Evolutionary conservation across 116 monocot species (phyloP).

Genomic region (Trichopus zeylanicus): DNA sequence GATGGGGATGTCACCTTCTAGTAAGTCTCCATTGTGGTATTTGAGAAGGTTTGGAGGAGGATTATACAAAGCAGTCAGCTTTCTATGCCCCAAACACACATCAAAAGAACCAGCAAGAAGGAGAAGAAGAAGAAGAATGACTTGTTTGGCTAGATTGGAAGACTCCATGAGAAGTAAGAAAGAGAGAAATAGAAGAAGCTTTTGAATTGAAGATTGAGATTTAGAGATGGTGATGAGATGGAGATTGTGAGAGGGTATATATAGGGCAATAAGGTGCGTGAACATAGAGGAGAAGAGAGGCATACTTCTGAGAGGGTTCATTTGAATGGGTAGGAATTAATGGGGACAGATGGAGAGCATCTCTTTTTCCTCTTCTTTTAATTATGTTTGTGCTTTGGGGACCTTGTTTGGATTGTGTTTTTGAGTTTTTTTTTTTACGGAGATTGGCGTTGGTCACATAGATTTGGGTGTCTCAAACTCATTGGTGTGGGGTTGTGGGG

Average conservation of each 20-base stretch:
- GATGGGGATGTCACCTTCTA: slow-evolving; percentile 32
- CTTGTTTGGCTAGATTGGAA: not conserved
- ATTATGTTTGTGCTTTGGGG: not conserved
- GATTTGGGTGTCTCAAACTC: too few relatives aligned
- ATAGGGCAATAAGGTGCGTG: slow-evolving; percentile 10
- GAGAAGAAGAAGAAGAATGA: not conserved
- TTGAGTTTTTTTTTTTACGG: not conserved
- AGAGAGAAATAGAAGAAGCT: too few relatives aligned
- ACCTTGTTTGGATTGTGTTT: not conserved
- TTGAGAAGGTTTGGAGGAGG: slow-evolving; percentile 9
- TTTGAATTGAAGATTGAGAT: too few relatives aligned
- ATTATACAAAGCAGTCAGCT: slow-evolving; percentile 13
- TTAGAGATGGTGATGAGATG: not conserved
- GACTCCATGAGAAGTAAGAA: too few relatives aligned
- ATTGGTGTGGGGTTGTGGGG: not conserved
- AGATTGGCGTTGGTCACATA: not conserved
- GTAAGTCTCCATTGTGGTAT: slow-evolving; percentile 37
- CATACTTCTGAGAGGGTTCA: not conserved
- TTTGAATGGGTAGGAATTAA: not conserved
- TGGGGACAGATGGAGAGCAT: not conserved
- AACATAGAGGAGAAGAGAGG: not conserved
- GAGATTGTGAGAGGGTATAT: not conserved
- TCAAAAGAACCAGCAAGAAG: not conserved
- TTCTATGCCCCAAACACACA: slow-evolving; percentile 6
- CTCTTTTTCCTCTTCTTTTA: not conserved